Evolutionary conservation across 148 eudicot species (phyloP).

Genomic region (Nepenthes gracilis): DNA sequence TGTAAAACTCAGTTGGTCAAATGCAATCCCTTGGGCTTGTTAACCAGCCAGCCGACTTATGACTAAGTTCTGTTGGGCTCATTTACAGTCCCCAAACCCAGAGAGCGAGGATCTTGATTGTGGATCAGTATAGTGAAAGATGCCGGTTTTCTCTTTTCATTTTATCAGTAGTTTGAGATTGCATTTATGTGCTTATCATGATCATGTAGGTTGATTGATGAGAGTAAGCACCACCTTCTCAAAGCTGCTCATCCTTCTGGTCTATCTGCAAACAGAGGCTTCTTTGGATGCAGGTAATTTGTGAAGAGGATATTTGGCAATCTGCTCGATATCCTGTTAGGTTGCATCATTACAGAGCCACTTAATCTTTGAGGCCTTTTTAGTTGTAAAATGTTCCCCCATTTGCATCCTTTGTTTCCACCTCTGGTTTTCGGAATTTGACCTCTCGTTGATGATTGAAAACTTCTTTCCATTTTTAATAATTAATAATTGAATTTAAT

Average conservation of each 20-base stretch:
- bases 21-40: too few species aligned
- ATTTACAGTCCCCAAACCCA: too few species aligned
- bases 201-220: slow-evolving; percentile 63
- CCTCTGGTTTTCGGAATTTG: not conserved
- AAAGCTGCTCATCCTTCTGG: slow-evolving; percentile 99
- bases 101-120: too few species aligned
- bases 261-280: slow-evolving; percentile 91
- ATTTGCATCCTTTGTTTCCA: not conserved
- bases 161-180: too few species aligned
- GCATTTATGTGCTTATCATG: too few species aligned
- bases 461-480: not conserved
- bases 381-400: too few species aligned
- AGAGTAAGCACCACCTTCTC: slow-evolving; percentile 70
- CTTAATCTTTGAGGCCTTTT: not conserved
- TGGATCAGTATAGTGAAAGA: not conserved
- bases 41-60: too few species aligned
- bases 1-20: too few species aligned
- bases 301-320: not conserved
- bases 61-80: too few species aligned
- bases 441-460: not conserved
- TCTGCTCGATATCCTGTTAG: not conserved
- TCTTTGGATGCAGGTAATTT: slow-evolving; percentile 91
- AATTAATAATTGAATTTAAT: too few species aligned
- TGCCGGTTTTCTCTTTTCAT: too few species aligned
- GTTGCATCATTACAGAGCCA: not conserved